Base-by-base conservation (phyloP, 345 rosid species). In the Odontarrhena argentea region DNA sequence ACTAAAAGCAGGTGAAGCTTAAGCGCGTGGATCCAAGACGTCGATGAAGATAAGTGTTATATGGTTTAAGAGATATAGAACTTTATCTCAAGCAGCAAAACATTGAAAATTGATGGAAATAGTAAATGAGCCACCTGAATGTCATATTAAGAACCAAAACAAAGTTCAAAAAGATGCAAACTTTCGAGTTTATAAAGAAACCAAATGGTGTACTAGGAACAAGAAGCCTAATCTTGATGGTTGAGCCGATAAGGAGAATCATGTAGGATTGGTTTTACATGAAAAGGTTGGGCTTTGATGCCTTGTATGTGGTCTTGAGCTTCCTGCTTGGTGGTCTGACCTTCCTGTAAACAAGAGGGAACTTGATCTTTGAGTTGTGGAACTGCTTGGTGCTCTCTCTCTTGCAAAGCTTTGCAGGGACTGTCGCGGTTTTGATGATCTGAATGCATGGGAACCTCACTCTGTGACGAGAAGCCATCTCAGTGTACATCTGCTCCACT, bases 391-490 rank as follows among this genome's bases (percentile, higher is more conserved):
- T 83, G 72, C 78, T 79, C 43, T 85, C 89, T 66, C 89, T 81
- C 68, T 80, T 74, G 84, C 84, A 80, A 7, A 80, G 76, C 25
- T 57, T 77, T 0, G 84, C 79, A 5, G 84, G 84, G 51, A 85
- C 69, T 0, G 89, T 85, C 0, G 85, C 84, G 2, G 85, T 85
- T 73, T 85, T 83, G 64, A 83, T 85, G 59, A 85, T 81, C 77
- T 85, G 87, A 36, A 85, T 83, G 80, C 87, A 85, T 11, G 86
- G 89, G 69, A 79, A 85, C 80, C 87, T 79, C 44, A 83, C 89
- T 34, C 87, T 75, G 49, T 85, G 87, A 2, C 89, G 82, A 67
- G 87, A 85, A 26, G 89, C 87, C 89, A 85, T 83, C 80, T 85
- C 89, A 14, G 55, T 83, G 82, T 85, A 83, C 85, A 85, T 85